Evolutionary conservation across 352 stramenopile genomes (phyloP), one percentile per base, ranked within the genome.

Genomic region (Pythium rhizo-oryzae): DNA sequence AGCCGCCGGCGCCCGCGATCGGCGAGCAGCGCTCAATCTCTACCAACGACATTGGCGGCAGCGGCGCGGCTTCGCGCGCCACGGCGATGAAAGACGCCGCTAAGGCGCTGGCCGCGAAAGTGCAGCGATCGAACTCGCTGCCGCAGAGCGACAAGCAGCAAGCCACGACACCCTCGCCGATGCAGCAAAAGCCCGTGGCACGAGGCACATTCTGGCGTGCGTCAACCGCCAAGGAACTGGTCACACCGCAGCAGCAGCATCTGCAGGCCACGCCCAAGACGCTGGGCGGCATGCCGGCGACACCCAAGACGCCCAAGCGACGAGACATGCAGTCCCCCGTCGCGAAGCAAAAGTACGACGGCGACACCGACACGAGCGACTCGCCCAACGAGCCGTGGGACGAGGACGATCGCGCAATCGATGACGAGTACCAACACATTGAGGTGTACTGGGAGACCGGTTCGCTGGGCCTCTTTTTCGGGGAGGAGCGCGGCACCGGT

Each of bases 381-480:
- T 65, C 64, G 12, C 59, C 65, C 4, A 62, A 43, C 21, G 51
- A 61, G 8, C 41, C 50, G 11, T 67, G 50, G 58, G 65, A 67
- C 19, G 65, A 62, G 19, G 62, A 62, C 18, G 62, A 69, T 6
- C 51, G 41, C 24, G n/a, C 39, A n/a, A 21, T 46, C 8, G 58
- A 47, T n/a, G 62, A 49, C 16, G 72, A 84, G 12, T 72, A 67
- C 33, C 66, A 78, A 43, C 79, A 89, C 41, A 91, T 91, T 53
- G 80, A 94, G 59, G 87, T 94, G 33, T 81, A 83, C 51, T 96
- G 88, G 88, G 85, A 92, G 49, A 91, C 85, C 0, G 88, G 88
- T 0, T 88, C 85, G 8, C 59, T 96, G 8, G 88, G 88, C n/a
- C 41, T 96, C 25, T 93, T 93, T 62, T 96, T 96, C 69, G 88